Evolutionary conservation across 2,329 filamentous ascomycete species (phyloP).

Genomic region (Colletotrichum tropicale): DNA sequence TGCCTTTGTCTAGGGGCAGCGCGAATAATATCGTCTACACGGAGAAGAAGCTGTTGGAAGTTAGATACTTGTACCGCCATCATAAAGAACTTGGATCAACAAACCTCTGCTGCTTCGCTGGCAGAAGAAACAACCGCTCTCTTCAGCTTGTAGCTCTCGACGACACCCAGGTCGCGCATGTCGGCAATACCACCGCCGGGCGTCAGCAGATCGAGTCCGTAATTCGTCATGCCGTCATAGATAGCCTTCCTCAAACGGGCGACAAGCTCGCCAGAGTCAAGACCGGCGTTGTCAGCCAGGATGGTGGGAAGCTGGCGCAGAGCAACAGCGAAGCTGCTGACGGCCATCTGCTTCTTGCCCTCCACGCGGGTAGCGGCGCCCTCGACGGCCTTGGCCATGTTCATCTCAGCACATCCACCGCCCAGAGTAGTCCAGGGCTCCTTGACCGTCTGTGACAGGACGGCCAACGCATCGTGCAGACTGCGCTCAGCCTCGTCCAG

Average conservation of each 20-base stretch:
- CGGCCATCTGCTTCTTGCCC: slow-evolving; percentile 95
- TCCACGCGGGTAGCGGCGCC: slow-evolving; percentile 91
- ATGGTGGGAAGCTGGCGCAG: slow-evolving; percentile 95
- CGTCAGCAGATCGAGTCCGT: slow-evolving; percentile 85
- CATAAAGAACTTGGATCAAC: slow-evolving; percentile 30
- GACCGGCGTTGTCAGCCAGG: slow-evolving; percentile 93
- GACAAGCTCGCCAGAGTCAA: slow-evolving; percentile 94
- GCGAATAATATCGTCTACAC: slow-evolving; percentile 98
- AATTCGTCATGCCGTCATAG: slow-evolving; percentile 92
- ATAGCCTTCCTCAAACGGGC: slow-evolving; percentile 90
- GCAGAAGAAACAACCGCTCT: slow-evolving; percentile 96
- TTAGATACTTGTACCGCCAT: slow-evolving; percentile 7
- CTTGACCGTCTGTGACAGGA: slow-evolving; percentile 94
- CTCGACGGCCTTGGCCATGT: slow-evolving; percentile 98
- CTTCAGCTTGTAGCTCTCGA: slow-evolving; percentile 99
- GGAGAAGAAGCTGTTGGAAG: slow-evolving; percentile 73
- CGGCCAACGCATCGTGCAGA: slow-evolving; percentile 92
- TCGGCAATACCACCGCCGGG: slow-evolving; percentile 93
- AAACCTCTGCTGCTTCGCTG: slow-evolving; percentile 93
- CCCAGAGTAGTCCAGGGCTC: slow-evolving; percentile 94
- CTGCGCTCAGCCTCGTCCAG: slow-evolving; percentile 96
- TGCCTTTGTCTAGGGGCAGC: slow-evolving; percentile 85
- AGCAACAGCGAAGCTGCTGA: slow-evolving; percentile 86
- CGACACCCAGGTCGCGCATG: slow-evolving; percentile 93
- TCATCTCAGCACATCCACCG: slow-evolving; percentile 96